phyloP scores from a whole-genome alignment of 352 stramenopile species.

The Pythium phragmiticola region DNA sequence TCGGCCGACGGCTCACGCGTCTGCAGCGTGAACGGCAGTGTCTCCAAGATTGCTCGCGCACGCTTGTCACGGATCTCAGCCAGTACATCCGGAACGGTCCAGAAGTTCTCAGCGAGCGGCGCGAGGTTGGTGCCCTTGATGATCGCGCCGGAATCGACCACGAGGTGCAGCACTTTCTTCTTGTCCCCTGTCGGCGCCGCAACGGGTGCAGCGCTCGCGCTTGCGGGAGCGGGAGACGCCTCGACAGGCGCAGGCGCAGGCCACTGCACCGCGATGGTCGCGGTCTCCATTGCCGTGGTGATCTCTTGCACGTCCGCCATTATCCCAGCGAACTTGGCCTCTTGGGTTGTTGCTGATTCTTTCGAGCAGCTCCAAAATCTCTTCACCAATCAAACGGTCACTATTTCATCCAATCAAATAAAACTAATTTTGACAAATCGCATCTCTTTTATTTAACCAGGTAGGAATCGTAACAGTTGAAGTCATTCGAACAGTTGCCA shows the following conservation, averaged over 20 bases:
- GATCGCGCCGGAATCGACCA: conserved; percentile 86
- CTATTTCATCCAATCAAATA: conserved; percentile 24
- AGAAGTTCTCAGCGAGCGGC: conserved; percentile 83
- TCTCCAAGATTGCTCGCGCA: conserved; percentile 63
- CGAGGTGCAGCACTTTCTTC: conserved; percentile 77
- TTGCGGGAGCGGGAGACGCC: not conserved
- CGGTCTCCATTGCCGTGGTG: conserved; percentile 14
- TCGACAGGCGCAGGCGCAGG: not conserved
- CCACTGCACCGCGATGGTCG: conserved; percentile 6
- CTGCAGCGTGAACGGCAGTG: conserved; percentile 71
- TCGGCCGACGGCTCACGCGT: conserved; percentile 80
- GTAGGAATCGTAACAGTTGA: conserved; percentile 7
- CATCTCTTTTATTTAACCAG: not conserved
- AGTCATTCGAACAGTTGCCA: not conserved
- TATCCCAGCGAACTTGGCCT: not conserved
- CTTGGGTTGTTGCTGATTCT: conserved; percentile 9
- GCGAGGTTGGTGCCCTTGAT: conserved; percentile 85
- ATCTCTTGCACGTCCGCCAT: conserved; percentile 24
- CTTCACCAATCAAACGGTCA: conserved; percentile 31
- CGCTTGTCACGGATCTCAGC: conserved; percentile 83
- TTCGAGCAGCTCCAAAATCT: conserved; percentile 17
- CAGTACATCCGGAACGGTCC: conserved; percentile 84
- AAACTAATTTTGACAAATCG: conserved; percentile 12
- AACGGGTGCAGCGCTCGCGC: conserved; percentile 2
- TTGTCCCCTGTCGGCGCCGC: conserved; percentile 16